Conservation (phyloP, 306 rosid species). For the Cicer cuneatum region DNA sequence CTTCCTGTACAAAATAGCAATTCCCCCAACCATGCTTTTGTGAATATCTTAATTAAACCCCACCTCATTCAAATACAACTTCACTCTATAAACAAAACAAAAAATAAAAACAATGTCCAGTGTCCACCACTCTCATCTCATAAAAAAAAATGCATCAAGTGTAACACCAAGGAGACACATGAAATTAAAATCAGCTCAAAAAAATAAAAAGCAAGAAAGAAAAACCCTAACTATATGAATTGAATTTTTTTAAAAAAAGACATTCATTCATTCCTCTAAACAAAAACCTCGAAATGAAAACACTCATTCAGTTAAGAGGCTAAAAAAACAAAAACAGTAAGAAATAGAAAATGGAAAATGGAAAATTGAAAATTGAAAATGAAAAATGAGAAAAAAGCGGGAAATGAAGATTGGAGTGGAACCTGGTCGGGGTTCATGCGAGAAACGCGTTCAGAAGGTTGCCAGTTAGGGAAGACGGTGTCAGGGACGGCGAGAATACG, state of each 20-base stretch:
- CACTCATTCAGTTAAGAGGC: slow-evolving; percentile 13
- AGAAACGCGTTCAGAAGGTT: slow-evolving; percentile 84
- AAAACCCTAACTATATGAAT: slow-evolving; percentile 45
- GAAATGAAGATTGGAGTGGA: slow-evolving; percentile 13
- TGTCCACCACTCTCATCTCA: too few relatives aligned
- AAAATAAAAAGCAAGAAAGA: not conserved
- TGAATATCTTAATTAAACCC: slow-evolving; percentile 15
- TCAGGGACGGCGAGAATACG: slow-evolving; percentile 52
- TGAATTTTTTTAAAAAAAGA: not conserved
- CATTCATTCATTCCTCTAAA: not conserved
- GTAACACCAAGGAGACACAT: not conserved
- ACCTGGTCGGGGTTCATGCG: slow-evolving; percentile 79
- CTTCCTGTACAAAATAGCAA: slow-evolving; percentile 7
- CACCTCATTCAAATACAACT: slow-evolving; percentile 30
- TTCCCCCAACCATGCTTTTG: not conserved
- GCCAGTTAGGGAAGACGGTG: slow-evolving; percentile 66
- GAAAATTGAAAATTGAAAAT: slow-evolving; percentile 5
- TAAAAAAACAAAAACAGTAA: not conserved
- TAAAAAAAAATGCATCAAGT: not conserved
- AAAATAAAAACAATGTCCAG: not conserved
- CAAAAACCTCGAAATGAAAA: slow-evolving; percentile 16
- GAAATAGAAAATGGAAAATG: not conserved
- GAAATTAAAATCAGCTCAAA: not conserved
- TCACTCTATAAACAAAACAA: not conserved
- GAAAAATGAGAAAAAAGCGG: not conserved